Evolutionary conservation across 2,329 filamentous ascomycete genomes (phyloP).

Genomic region (Lachnum nothofagi): DNA sequence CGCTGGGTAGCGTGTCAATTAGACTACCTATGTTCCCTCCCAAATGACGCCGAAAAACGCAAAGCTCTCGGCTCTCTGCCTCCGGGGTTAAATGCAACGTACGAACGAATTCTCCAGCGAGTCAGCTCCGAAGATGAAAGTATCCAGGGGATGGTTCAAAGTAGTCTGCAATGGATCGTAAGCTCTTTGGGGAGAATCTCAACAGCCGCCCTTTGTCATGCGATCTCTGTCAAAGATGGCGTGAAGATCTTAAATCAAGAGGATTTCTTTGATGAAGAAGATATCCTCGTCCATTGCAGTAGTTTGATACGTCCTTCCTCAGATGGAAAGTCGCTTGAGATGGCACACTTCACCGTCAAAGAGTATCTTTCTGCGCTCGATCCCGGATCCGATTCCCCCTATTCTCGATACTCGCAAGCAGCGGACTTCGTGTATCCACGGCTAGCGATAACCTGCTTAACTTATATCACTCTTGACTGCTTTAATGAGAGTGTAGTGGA

Average conservation of each 20-base stretch:
- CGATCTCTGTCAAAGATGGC: neutral
- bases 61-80: slow-evolving; percentile 19
- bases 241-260: neutral
- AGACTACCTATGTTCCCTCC: slow-evolving; percentile 11
- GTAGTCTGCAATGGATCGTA: neutral
- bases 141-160: neutral
- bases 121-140: slow-evolving; percentile 8
- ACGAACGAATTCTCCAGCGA: slow-evolving; percentile 23
- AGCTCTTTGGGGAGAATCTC: neutral
- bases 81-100: slow-evolving; percentile 20
- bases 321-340: neutral
- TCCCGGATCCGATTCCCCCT: neutral
- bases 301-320: neutral
- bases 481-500: neutral
- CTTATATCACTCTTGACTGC: neutral
- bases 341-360: slow-evolving; percentile 4
- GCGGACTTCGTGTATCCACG: neutral
- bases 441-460: slow-evolving; percentile 2
- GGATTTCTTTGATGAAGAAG: neutral
- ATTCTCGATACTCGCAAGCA: neutral
- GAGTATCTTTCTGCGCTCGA: neutral
- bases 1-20: slow-evolving; percentile 30
- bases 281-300: neutral
- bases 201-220: neutral
- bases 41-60: slow-evolving; percentile 2